Conservation (phyloP, 805 yeast genomes). For the Blastobotrys americana region DNA sequence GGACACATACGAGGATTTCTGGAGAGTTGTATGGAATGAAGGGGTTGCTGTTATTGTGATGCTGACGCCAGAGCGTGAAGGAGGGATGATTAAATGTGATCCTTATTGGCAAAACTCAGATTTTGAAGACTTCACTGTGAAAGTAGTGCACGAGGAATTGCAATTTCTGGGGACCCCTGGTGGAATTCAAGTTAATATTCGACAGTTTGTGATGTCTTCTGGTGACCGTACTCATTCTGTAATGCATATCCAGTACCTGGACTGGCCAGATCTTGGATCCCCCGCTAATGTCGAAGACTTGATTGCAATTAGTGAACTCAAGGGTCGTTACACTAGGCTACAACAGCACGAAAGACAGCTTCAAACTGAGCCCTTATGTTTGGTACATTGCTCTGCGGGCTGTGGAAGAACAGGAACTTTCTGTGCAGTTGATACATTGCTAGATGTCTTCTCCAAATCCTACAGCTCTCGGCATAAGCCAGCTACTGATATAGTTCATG, state of each 20-base stretch:
- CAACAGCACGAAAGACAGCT: background rate
- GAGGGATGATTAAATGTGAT: constrained; percentile 76
- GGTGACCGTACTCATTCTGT: constrained; percentile 38
- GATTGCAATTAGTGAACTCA: constrained; percentile 46
- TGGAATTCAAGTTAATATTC: constrained; percentile 23
- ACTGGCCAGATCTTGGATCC: constrained; percentile 85
- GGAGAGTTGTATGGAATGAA: constrained; percentile 68
- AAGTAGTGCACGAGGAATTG: constrained; percentile 21
- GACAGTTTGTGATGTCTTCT: constrained; percentile 38
- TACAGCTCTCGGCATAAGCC: constrained; percentile 23
- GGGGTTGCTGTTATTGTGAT: constrained; percentile 61
- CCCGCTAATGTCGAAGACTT: constrained; percentile 55
- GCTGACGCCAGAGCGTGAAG: constrained; percentile 71
- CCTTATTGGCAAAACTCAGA: constrained; percentile 59
- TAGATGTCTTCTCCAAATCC: constrained; percentile 35
- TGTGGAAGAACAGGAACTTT: constrained; percentile 96
- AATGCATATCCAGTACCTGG: constrained; percentile 65
- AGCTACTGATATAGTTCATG: constrained; percentile 48
- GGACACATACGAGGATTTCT: constrained; percentile 77
- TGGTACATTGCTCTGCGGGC: constrained; percentile 94
- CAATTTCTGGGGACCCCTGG: constrained; percentile 14
- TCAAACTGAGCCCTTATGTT: constrained; percentile 13
- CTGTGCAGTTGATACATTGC: constrained; percentile 36
- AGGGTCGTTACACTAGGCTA: constrained; percentile 33
- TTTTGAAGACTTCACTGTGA: constrained; percentile 34